Conservation (phyloP, 371 early-diverging fungal genomes). For the Haplosporangium sp. region DNA sequence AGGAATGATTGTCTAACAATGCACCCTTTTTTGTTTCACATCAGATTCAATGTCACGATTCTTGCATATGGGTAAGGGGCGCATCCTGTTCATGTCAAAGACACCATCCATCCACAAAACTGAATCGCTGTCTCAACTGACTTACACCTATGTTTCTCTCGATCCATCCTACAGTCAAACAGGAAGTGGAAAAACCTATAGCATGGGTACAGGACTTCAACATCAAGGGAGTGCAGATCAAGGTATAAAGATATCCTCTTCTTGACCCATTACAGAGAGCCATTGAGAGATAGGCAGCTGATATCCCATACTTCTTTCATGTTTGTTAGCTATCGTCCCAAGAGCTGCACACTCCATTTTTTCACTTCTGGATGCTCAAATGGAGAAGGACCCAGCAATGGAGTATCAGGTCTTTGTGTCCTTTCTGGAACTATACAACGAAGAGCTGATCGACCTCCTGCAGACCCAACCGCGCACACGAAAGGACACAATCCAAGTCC, state of each 20-base stretch:
- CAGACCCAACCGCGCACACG: conserved; percentile 61
- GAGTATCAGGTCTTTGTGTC: conserved; percentile 75
- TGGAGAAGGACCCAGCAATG: conserved; percentile 52
- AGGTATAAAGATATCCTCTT: conserved; percentile 24
- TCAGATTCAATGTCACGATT: conserved; percentile 88
- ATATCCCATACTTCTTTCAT: not conserved
- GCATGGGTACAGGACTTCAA: conserved; percentile 85
- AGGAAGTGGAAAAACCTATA: conserved; percentile 92
- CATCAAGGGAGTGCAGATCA: conserved; percentile 47
- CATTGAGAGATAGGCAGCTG: no score
- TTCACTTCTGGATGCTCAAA: conserved; percentile 49
- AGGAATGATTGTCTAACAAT: conserved; percentile 9
- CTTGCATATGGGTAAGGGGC: conserved; percentile 94
- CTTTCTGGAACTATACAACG: conserved; percentile 98
- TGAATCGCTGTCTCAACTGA: not conserved
- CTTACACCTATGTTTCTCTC: not conserved
- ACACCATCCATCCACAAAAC: not conserved
- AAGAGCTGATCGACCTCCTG: conserved; percentile 90
- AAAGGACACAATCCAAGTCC: conserved; percentile 71
- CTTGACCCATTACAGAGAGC: not conserved
- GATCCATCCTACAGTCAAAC: conserved; percentile 51
- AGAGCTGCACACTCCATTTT: conserved; percentile 82
- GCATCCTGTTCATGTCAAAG: conserved; percentile 14
- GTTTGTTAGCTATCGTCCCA: conserved; percentile 82
- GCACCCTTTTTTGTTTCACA: not conserved